Evolutionary conservation across 148 eudicot species (phyloP).

Genomic region (Rhododendron kiyosumense): DNA sequence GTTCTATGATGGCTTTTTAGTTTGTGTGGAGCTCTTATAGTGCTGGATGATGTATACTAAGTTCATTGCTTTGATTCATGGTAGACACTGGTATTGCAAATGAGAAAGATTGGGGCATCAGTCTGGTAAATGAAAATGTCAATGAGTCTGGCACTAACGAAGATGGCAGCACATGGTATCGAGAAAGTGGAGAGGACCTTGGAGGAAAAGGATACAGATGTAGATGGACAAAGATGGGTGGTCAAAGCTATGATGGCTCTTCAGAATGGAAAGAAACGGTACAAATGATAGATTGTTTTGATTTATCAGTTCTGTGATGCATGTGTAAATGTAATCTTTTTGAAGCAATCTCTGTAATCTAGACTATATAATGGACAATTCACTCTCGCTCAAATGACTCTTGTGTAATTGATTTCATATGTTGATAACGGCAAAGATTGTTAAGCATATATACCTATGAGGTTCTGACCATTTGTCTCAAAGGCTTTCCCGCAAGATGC

Average conservation of each 20-base stretch:
- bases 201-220: slow-evolving; percentile 93
- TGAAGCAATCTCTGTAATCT: neutral
- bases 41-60: slow-evolving; percentile 17
- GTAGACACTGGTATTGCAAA: slow-evolving; percentile 97
- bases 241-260: slow-evolving; percentile 69
- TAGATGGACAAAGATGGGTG: slow-evolving; percentile 98
- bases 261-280: slow-evolving; percentile 99
- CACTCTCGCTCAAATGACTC: neutral
- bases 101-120: slow-evolving; percentile 97
- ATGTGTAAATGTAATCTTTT: neutral
- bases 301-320: neutral
- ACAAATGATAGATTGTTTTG: slow-evolving; percentile 9
- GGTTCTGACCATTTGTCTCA: neutral
- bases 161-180: slow-evolving; percentile 93
- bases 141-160: slow-evolving; percentile 80
- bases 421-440: neutral
- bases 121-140: slow-evolving; percentile 58
- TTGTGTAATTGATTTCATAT: slow-evolving; percentile 8
- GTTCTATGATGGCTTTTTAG: neutral
- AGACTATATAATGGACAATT: neutral
- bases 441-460: neutral
- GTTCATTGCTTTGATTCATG: slow-evolving; percentile 14
- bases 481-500: neutral
- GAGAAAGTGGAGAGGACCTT: slow-evolving; percentile 82
- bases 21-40: slow-evolving; percentile 3